Percentiles rank a stretch among this genome's conserved stretches.
Conservation (phyloP, 441 rosid genomes). For the Adansonia rubrostipa region DNA sequence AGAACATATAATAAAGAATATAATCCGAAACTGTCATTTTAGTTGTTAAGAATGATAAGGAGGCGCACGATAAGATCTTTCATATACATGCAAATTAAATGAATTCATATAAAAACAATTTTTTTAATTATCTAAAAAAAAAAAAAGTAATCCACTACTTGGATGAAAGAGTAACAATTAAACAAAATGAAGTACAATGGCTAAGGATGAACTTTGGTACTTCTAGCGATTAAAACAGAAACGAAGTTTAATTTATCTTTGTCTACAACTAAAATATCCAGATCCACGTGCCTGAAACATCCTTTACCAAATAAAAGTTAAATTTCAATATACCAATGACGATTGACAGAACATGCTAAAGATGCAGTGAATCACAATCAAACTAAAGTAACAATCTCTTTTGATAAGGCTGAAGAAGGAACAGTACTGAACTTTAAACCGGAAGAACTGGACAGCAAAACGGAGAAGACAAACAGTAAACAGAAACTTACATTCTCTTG, state of each 20-base stretch:
- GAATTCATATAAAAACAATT: too few species aligned
- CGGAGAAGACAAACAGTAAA: not conserved
- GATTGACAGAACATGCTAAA: not conserved
- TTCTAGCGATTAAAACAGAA: not conserved
- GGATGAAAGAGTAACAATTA: not conserved
- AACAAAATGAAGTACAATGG: not conserved
- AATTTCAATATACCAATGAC: not conserved
- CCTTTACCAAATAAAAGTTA: not conserved
- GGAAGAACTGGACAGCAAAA: not conserved
- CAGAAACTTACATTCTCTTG: conserved; percentile 66
- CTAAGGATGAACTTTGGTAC: not conserved
- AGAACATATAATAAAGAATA: not conserved
- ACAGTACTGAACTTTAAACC: too few species aligned
- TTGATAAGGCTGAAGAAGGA: not conserved
- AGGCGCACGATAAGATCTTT: too few species aligned
- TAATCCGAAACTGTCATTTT: not conserved
- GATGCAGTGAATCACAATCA: not conserved
- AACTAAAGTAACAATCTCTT: not conserved
- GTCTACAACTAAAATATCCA: not conserved
- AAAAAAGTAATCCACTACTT: not conserved
- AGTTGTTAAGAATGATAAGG: too few species aligned
- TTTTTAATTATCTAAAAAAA: too few species aligned
- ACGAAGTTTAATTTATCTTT: not conserved
- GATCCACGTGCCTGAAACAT: not conserved
- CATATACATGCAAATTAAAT: too few species aligned